Evolutionary conservation across 495 filamentous ascomycete genomes (phyloP), one percentile per base, ranked within the genome.

Genomic region (Bathelium albidoporum): DNA sequence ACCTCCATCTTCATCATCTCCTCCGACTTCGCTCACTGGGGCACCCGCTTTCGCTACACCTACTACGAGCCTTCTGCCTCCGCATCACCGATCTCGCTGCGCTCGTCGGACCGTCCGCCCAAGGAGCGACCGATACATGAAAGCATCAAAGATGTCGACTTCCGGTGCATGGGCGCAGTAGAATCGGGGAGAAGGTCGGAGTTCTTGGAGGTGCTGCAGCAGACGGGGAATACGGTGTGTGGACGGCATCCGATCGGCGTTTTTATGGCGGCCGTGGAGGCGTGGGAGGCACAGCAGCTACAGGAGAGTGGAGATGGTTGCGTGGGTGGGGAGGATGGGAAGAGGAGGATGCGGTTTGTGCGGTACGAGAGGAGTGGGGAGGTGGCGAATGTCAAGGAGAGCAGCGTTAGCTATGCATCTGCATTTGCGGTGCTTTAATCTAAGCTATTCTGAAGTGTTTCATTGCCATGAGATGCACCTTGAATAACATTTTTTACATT

Each of bases 21-120:
- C 71, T 95, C 91, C 2, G 94, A 98, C 72, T 98, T 98, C 73
- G 96, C 93, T 65, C 94, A 98, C 75, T 98, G 94, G 94, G 94
- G 94, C 22, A 70, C 80, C 20, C 83, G 91, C 20, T 98, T 97
- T 74, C 79, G 80, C 41, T 98, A 97, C 73, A 92, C 89, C 43
- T 87, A 87, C 71, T 95, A 95, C 71, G 77, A 85, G 32, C 85
- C 84, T 12, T 67, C 62, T 41, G 63, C 64, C 36, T 24, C 59
- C 66, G 49, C 61, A 59, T 10, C 61, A 62, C 32, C 65, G 14
- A 59, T 60, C 26, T 78, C 77, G 18, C 71, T 80, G 53, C 69
- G 69, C 7, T 68, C 71, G 22, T 59, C 59, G 24, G 62, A 71
- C 20, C 64, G 73, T 0, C 71, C 70, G 18, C 78, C 81, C 16